A percentile compares a stretch with the other conserved stretches of the same genome.
Conservation (phyloP, 495 filamentous ascomycete species). For the Cetradonia linearis region DNA sequence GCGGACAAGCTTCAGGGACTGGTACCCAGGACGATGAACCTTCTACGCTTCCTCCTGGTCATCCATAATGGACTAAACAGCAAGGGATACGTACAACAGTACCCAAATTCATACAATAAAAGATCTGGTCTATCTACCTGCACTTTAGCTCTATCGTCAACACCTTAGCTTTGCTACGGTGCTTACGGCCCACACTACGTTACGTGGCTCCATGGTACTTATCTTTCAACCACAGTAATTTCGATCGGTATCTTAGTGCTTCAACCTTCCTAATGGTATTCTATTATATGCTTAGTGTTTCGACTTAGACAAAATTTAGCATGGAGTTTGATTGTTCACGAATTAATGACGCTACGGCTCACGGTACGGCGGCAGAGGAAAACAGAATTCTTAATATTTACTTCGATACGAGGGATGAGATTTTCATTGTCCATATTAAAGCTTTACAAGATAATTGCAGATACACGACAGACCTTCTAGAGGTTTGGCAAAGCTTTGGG, state of each 20-base stretch:
- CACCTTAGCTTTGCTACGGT: background rate
- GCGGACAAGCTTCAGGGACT: constrained; percentile 7
- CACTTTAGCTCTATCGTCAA: background rate
- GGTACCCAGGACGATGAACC: constrained; percentile 22
- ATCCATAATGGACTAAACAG: constrained; percentile 25
- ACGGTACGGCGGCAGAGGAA: constrained; percentile 10
- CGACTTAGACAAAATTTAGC: constrained; percentile 8
- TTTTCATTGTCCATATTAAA: background rate
- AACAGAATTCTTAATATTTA: background rate
- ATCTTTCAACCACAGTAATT: background rate
- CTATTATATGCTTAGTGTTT: background rate
- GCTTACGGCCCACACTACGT: background rate
- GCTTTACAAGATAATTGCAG: background rate
- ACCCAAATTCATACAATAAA: background rate
- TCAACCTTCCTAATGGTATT: background rate
- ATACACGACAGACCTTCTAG: background rate
- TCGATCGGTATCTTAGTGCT: background rate
- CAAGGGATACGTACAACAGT: background rate
- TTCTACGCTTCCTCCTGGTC: constrained; percentile 28
- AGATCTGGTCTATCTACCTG: background rate
- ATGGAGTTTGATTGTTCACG: constrained; percentile 1
- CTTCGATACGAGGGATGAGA: background rate
- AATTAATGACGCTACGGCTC: constrained; percentile 11
- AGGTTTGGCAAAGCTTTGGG: background rate
- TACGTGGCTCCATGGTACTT: background rate